Evolutionary conservation across 352 stramenopile genomes (phyloP), one percentile per base, ranked within the genome.

Genomic region (Globisporangium radiosum): DNA sequence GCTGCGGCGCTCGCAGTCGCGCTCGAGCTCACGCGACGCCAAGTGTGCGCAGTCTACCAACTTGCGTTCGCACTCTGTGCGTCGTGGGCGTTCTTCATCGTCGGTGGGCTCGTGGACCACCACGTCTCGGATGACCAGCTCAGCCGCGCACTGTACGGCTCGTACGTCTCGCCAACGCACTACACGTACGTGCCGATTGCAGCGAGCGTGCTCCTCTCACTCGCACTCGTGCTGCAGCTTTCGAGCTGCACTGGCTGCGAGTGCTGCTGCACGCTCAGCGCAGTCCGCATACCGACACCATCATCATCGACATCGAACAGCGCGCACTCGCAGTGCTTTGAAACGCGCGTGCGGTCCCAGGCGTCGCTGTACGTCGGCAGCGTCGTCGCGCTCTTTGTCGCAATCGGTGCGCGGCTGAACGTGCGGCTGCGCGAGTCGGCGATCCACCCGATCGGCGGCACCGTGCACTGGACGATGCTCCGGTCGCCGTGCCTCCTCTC

Each of bases 371-470:
- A 90, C 55, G 43, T 50, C 7, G 57, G 66, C 13, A 81, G 72
- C 37, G 78, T 78, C 40, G 36, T 77, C 11, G 54, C 60, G 37
- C 71, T 92, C n/a, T 81, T 68, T 36, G 63, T 87, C 13, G 73
- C 70, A 9, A 79, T 89, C 17, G 81, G 84, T 38, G 74, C 74
- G 50, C 79, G 83, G 11, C 64, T 93, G 40, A 93, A 93, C 55
- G 83, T 81, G 14, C 71, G 83, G 13, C 62, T 93, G 3, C 74
- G 78, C 0, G 74, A 81, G 11, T 91, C 81, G 0, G 83, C 83
- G 39, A 91, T 93, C 60, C 84, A 91, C 51, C 84, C 81, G 2
- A 73, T 88, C 1, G 81, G 81, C 13, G 81, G 84, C 7, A 92
- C 84, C 7, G 54, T 93, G 42, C 81, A 93, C 66, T 93, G 79